A percentile compares a stretch with the other conserved stretches of the same genome.
These are phyloP conservation scores for Starmerella floris DNA, from an alignment of 805 yeast genomes.

Conservation along the genomic window DNA sequence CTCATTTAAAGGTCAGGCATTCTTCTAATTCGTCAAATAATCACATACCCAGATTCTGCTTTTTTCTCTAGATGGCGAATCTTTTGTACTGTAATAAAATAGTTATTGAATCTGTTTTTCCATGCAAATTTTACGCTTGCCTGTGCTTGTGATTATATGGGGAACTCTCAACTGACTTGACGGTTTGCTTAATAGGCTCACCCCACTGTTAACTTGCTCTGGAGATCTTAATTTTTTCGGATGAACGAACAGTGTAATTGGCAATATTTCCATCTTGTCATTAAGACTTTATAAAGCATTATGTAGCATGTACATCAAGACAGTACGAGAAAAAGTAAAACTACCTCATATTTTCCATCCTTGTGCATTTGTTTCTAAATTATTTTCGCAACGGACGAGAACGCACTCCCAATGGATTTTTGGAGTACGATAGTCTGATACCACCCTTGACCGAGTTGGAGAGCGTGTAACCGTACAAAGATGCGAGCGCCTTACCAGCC, in stretches of 20 bases:
- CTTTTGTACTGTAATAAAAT: background rate
- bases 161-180: too few species aligned
- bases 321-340: background rate
- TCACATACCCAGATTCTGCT: background rate
- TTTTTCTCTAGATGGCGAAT: background rate
- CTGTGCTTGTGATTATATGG: too few species aligned
- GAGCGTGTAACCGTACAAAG: conserved; percentile 80
- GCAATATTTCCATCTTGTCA: too few species aligned
- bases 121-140: too few species aligned
- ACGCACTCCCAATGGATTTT: conserved; percentile 93
- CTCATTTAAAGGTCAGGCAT: background rate
- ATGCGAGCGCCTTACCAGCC: conserved; percentile 89
- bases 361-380: background rate
- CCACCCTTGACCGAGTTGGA: conserved; percentile 90
- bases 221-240: too few species aligned
- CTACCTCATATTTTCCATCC: too few species aligned
- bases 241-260: too few species aligned
- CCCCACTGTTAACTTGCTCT: too few species aligned
- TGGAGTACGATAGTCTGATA: conserved; percentile 81
- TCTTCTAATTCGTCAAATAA: background rate
- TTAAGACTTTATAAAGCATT: too few species aligned
- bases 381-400: conserved; percentile 33
- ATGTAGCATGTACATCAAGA: background rate
- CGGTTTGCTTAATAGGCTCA: too few species aligned
- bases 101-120: too few species aligned